Evolutionary conservation across 768 basidiomycete species (phyloP), one percentile per base, ranked within the genome.

Genomic region (Mycena polygramma): DNA sequence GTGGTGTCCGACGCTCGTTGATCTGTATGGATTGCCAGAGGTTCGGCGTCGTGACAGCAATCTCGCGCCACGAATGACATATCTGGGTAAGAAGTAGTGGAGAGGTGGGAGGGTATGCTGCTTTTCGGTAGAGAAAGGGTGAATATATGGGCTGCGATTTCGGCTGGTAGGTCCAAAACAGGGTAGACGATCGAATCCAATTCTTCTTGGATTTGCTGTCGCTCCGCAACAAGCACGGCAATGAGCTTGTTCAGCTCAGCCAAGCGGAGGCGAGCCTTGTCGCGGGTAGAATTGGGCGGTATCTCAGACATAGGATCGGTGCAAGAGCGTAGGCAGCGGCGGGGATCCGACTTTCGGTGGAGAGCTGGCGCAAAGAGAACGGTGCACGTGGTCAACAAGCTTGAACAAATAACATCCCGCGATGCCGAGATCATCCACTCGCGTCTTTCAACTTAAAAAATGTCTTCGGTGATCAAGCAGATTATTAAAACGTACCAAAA

Each of bases 171-270:
- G 22, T 14, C 30, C 13, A 63, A 9, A 9, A 63, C 61, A 4
- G 61, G 61, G 30, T 63, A 63, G 61, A 63, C 51, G 20, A 63
- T 53, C 5, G 37, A 52, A 53, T 53, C 61, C 35, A 51, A 51
- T 37, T 63, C 52, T 13, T 53, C 52, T 24, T 30, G 26, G 2
- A 53, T 1, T 53, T 35, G 10, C 15, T 52, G 51, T 52, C 51
- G 51, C 15, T 52, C 51, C 26, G 51, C 5, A 52, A 52, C 15
- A 20, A 52, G 51, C 9, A 9, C 24, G 51, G 30, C 24, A 13
- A 52, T 52, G 13, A 52, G 51, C 7, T 30, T 17, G 26, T 26
- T 52, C 26, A 52, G 26, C 26, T 52, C 51, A 1, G 26, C 51
- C 51, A 52, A 52, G 2, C 51, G 24, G 15, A 9, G 8, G 51